A percentile compares a stretch with the other conserved stretches of the same genome.
Conservation (phyloP, 2,329 filamentous ascomycete species). For the Keithomyces neogunnii region DNA sequence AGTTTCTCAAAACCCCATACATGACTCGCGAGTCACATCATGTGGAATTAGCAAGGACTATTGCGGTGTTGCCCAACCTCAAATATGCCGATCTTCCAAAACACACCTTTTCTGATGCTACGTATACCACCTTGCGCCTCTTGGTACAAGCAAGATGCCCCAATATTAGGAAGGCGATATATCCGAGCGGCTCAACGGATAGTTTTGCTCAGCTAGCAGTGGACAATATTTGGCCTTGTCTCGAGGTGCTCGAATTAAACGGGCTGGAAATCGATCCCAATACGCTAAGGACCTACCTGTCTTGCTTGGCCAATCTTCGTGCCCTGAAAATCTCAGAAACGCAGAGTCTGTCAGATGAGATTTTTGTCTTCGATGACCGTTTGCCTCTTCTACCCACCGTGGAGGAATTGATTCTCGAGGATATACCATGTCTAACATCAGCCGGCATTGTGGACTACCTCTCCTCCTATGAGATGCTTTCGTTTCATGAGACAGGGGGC, state of each 20-base stretch:
- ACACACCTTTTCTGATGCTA: slow-evolving; percentile 73
- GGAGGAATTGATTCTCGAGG: slow-evolving; percentile 62
- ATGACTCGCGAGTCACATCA: slow-evolving; percentile 89
- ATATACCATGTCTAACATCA: slow-evolving; percentile 63
- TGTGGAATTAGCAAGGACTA: slow-evolving; percentile 73
- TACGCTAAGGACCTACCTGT: slow-evolving; percentile 62
- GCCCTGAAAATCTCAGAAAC: slow-evolving; percentile 69
- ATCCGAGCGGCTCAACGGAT: slow-evolving; percentile 67
- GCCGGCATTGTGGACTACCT: slow-evolving; percentile 64
- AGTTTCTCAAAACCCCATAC: slow-evolving; percentile 82
- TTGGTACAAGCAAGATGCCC: slow-evolving; percentile 79
- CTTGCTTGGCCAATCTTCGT: slow-evolving; percentile 55
- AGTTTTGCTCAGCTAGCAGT: slow-evolving; percentile 63
- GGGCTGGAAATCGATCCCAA: slow-evolving; percentile 61
- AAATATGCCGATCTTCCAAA: slow-evolving; percentile 87
- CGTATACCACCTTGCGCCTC: slow-evolving; percentile 67
- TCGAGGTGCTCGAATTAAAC: slow-evolving; percentile 66
- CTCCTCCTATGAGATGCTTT: slow-evolving; percentile 44
- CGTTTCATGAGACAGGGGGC: slow-evolving; percentile 16
- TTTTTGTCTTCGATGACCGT: slow-evolving; percentile 59
- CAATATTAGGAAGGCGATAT: slow-evolving; percentile 83
- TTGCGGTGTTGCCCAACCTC: slow-evolving; percentile 77
- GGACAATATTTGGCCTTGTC: slow-evolving; percentile 56
- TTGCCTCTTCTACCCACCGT: slow-evolving; percentile 68
- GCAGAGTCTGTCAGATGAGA: slow-evolving; percentile 62